Evolutionary conservation across 2,329 filamentous ascomycete species (phyloP), one percentile per base, ranked within the genome.

Genomic region (Rhytidhysteron rufulum): DNA sequence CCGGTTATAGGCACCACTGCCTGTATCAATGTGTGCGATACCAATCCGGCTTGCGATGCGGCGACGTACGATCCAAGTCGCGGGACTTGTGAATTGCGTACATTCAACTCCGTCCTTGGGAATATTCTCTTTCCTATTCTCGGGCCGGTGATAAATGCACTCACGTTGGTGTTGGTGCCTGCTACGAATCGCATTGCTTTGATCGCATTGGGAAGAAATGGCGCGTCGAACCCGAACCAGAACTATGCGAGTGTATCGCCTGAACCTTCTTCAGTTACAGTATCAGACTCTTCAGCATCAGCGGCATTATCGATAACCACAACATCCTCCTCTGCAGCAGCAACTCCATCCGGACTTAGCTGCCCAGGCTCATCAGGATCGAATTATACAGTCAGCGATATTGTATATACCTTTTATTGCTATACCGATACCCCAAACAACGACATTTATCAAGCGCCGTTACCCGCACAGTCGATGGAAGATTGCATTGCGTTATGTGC

Each of bases 341-440:
- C 31, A 10, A 16, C 17, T 11, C n/a, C 31, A 33, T 5, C 31
- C 17, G 31, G n/a, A 18, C 18, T 35, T 13, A 19, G 11, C 6
- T 20, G 35, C 19, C 33, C 33, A n/a, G 24, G 21, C 6, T 24
- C 29, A 4, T 9, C 31, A 19, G 39, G 39, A 5, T 16, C 17
- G 27, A 30, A 18, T 1, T 41, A 37, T 19, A 41, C 39, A 5
- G 31, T 22, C 0, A 17, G 22, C 4, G 25, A 33, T 4, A 7
- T 21, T 8, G 30, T 18, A 5, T 42, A 34, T 36, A 8, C 29
- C 4, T 17, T 42, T n/a, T 17, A 31, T 8, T 42, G 40, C 20
- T 29, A 27, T 13, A 24, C 31, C 7, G 24, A 27, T 13, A 27
- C 24, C 24, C 24, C 24, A 22, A 34, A 42, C 34, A 15, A 16